Evolutionary conservation across 345 rosid genomes (phyloP).

Genomic region (Viola odorata): DNA sequence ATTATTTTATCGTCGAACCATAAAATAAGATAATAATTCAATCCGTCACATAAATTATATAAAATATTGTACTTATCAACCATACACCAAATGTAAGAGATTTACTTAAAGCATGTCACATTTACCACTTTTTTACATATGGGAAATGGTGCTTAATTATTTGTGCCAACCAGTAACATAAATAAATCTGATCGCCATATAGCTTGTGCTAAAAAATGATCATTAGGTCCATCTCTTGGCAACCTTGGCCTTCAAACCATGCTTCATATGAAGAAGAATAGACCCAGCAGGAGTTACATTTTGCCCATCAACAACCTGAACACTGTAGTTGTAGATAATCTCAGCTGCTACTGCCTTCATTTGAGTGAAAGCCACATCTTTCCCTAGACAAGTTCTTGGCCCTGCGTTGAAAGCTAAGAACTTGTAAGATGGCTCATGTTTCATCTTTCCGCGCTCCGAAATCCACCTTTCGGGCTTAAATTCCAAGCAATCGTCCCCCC

Average conservation of each 20-base stretch:
- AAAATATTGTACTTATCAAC: too few relatives aligned
- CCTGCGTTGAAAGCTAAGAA: conserved; percentile 7
- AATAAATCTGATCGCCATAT: neutral
- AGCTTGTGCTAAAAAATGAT: neutral
- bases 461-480: conserved; percentile 13
- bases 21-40: too few relatives aligned
- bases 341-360: neutral
- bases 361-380: neutral
- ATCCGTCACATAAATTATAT: too few relatives aligned
- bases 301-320: neutral
- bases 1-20: too few relatives aligned
- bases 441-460: neutral
- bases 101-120: too few relatives aligned
- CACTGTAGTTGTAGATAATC: conserved; percentile 1
- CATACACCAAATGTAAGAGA: too few relatives aligned
- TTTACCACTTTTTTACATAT: neutral
- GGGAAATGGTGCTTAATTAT: neutral
- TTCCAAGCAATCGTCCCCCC: conserved; percentile 26
- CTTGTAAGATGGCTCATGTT: neutral
- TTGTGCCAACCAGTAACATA: neutral
- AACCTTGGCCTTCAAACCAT: conserved; percentile 1
- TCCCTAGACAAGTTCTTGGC: conserved; percentile 6
- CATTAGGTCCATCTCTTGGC: neutral
- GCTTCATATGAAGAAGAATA: neutral
- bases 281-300: neutral